Conservation (phyloP, 495 filamentous ascomycete genomes). For the Articulospora tetracladia region DNA sequence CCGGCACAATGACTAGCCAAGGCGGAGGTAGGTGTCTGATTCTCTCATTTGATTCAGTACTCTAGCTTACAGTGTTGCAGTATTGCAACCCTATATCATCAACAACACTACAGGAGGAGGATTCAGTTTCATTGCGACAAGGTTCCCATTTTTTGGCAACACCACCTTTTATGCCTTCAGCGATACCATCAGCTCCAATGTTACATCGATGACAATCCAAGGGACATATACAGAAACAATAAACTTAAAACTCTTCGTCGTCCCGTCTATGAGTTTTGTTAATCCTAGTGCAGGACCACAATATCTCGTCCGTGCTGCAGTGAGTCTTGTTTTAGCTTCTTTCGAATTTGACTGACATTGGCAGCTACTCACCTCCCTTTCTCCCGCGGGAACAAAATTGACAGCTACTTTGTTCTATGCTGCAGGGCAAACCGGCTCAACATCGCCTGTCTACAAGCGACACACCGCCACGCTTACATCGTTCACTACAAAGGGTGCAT, state of each 20-base stretch:
- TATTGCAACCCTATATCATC: background rate
- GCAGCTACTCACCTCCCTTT: background rate
- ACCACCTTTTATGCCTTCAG: slow-evolving; percentile 13
- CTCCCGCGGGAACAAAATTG: background rate
- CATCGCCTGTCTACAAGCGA: slow-evolving; percentile 1
- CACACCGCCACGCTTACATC: background rate
- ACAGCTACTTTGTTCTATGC: background rate
- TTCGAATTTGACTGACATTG: background rate
- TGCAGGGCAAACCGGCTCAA: background rate
- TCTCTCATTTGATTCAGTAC: background rate
- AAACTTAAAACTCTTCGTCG: slow-evolving; percentile 17
- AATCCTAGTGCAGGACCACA: background rate
- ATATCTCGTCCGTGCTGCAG: slow-evolving; percentile 16
- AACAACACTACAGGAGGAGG: background rate
- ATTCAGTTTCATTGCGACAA: background rate
- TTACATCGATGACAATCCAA: slow-evolving; percentile 6
- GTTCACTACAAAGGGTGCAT: background rate
- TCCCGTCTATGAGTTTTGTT: slow-evolving; percentile 10
- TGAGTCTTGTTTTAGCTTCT: slow-evolving; percentile 1
- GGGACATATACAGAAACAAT: slow-evolving; percentile 13
- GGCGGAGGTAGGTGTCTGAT: slow-evolving; percentile 8
- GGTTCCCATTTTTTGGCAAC: slow-evolving; percentile 12
- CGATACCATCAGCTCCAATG: slow-evolving; percentile 5
- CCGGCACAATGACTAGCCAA: slow-evolving; percentile 7
- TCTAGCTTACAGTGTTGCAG: too few species aligned